These are phyloP conservation scores for Iris pallida DNA, from an alignment of 116 monocot genomes.

Conservation along the genomic window DNA sequence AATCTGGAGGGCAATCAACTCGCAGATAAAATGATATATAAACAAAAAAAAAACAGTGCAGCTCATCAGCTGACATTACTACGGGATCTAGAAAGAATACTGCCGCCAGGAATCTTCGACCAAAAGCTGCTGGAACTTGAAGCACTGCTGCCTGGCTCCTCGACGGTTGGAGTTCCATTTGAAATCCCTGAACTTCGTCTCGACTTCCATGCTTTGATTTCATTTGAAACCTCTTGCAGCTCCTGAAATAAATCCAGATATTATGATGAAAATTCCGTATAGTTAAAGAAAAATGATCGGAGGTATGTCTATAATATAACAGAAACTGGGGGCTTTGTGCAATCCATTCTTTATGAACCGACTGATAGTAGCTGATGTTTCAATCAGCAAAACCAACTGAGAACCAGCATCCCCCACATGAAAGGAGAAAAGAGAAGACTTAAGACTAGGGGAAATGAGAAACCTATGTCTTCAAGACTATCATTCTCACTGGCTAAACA, in stretches of 20 bases:
- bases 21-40: background rate
- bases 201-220: background rate
- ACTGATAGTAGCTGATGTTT: too few relatives aligned
- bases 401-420: too few relatives aligned
- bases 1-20: too few relatives aligned
- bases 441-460: too few relatives aligned
- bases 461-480: too few relatives aligned
- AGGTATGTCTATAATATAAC: too few relatives aligned
- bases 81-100: slow-evolving; percentile 11
- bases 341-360: too few relatives aligned
- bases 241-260: slow-evolving; percentile 5
- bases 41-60: background rate
- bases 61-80: background rate
- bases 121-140: slow-evolving; percentile 7
- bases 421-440: too few relatives aligned
- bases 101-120: slow-evolving; percentile 12
- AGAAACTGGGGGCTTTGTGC: too few relatives aligned
- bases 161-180: background rate
- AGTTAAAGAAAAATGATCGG: too few relatives aligned
- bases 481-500: too few relatives aligned
- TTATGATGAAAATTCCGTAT: background rate
- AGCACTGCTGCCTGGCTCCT: slow-evolving; percentile 4
- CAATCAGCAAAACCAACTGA: too few relatives aligned
- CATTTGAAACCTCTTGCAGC: slow-evolving; percentile 18
- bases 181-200: slow-evolving; percentile 1